These are phyloP conservation scores for Hypoxylon rickii DNA, from an alignment of 495 filamentous ascomycete species.

Conservation along the genomic window DNA sequence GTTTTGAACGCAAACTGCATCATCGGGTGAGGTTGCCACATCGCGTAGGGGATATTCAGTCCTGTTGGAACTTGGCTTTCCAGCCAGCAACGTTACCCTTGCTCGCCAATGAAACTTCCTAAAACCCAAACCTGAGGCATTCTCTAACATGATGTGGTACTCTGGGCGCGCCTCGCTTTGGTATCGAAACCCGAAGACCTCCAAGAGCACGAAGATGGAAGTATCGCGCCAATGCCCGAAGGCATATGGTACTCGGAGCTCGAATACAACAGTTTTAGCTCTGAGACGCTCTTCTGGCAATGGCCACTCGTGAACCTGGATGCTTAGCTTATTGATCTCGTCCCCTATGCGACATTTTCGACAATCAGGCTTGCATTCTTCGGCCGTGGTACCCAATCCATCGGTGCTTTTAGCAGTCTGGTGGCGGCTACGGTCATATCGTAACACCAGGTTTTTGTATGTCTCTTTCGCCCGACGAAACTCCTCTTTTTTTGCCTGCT, in stretches of 20 bases:
- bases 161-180: background rate
- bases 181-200: conserved; percentile 41
- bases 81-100: no score
- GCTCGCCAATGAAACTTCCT: no score
- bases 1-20: conserved; percentile 52
- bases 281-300: conserved; percentile 46
- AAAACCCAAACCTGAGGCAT: no score
- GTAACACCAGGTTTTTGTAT: conserved; percentile 42
- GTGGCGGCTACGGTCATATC: conserved; percentile 28
- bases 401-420: conserved; percentile 33
- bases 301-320: conserved; percentile 66
- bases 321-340: conserved; percentile 45
- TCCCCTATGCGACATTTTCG: conserved; percentile 35
- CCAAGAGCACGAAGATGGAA: conserved; percentile 48
- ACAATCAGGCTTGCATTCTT: conserved; percentile 21
- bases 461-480: conserved; percentile 36
- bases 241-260: conserved; percentile 52
- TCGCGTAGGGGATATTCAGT: no score
- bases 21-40: conserved; percentile 31
- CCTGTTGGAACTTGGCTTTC: no score
- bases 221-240: conserved; percentile 60
- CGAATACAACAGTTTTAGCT: conserved; percentile 60
- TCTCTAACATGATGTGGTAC: background rate
- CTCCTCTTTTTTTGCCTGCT: conserved; percentile 50
- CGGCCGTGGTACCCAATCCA: conserved; percentile 3